Percentiles rank a stretch among this genome's conserved stretches.
phyloP scores from a whole-genome alignment of 2,329 filamentous ascomycete species.

The Epichloe festucae region DNA sequence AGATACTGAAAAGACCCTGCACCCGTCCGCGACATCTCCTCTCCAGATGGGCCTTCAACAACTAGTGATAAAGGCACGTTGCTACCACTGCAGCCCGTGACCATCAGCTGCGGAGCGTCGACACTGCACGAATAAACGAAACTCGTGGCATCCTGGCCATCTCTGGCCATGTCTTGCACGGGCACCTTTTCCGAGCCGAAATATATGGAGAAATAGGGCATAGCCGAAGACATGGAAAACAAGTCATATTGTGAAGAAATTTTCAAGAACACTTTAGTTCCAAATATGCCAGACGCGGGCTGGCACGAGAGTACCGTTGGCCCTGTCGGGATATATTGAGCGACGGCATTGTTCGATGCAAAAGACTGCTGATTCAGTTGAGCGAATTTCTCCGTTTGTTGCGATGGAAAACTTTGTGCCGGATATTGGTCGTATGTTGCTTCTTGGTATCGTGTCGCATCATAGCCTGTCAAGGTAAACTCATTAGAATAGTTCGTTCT shows the following conservation, averaged over 20 bases:
- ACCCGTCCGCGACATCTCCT: conserved; percentile 37
- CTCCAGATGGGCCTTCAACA: conserved; percentile 37
- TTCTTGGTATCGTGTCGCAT: conserved; percentile 48
- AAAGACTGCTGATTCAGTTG: conserved; percentile 45
- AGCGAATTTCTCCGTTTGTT: conserved; percentile 35
- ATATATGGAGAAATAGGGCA: conserved; percentile 49
- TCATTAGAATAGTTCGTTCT: conserved; percentile 9
- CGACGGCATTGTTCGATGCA: conserved; percentile 48
- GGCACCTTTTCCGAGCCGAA: conserved; percentile 66
- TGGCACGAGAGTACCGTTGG: conserved; percentile 56
- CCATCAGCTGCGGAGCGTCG: conserved; percentile 51
- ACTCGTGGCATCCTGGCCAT: conserved; percentile 41
- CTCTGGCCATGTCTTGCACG: conserved; percentile 47
- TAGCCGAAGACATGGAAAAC: conserved; percentile 38
- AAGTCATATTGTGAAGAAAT: conserved; percentile 67
- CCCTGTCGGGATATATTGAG: conserved; percentile 50
- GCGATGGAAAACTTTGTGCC: conserved; percentile 31
- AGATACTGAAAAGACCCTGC: conserved; percentile 36
- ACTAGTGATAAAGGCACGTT: conserved; percentile 43
- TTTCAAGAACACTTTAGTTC: conserved; percentile 60
- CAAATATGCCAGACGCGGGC: conserved; percentile 54
- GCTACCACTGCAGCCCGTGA: conserved; percentile 35
- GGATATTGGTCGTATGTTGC: conserved; percentile 40
- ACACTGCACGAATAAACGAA: conserved; percentile 61
- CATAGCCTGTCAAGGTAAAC: conserved; percentile 34